These are phyloP conservation scores for Malassezia restricta DNA, from an alignment of 1,284 basidiomycete genomes.

Conservation along the genomic window DNA sequence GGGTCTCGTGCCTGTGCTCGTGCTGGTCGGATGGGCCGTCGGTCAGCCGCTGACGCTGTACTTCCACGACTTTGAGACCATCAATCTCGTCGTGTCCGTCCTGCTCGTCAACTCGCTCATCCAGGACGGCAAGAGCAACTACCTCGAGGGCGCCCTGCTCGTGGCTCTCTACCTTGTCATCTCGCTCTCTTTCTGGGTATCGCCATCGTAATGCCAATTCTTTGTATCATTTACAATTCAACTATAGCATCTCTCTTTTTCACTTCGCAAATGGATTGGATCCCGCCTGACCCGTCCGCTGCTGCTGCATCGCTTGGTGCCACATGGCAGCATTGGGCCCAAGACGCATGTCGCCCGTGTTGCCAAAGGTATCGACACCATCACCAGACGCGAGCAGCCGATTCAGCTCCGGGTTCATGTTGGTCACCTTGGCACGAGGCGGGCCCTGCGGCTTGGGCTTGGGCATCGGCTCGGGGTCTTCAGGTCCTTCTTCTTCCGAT, in stretches of 20 bases:
- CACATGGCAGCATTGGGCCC: constrained; percentile 25
- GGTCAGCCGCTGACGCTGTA: constrained; percentile 46
- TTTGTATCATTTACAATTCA: neutral
- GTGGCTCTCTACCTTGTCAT: constrained; percentile 32
- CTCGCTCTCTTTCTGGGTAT: constrained; percentile 40
- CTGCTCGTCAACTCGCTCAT: constrained; percentile 43
- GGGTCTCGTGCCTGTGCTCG: constrained; percentile 44
- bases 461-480: neutral
- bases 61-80: constrained; percentile 43
- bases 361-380: constrained; percentile 44
- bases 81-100: constrained; percentile 41
- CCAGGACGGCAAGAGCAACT: constrained; percentile 45
- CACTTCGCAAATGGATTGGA: constrained; percentile 12
- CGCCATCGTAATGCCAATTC: neutral
- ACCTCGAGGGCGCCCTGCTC: constrained; percentile 48
- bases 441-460: constrained; percentile 5
- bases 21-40: constrained; percentile 45
- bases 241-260: neutral
- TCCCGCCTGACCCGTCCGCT: constrained; percentile 16
- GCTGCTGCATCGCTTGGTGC: constrained; percentile 21
- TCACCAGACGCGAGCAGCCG: constrained; percentile 40
- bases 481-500: neutral
- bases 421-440: constrained; percentile 17
- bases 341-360: constrained; percentile 41
- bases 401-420: constrained; percentile 34